A percentile compares a stretch with the other conserved stretches of the same genome.
Conservation (phyloP, 1,284 basidiomycete genomes). For the Tilletia caries region DNA sequence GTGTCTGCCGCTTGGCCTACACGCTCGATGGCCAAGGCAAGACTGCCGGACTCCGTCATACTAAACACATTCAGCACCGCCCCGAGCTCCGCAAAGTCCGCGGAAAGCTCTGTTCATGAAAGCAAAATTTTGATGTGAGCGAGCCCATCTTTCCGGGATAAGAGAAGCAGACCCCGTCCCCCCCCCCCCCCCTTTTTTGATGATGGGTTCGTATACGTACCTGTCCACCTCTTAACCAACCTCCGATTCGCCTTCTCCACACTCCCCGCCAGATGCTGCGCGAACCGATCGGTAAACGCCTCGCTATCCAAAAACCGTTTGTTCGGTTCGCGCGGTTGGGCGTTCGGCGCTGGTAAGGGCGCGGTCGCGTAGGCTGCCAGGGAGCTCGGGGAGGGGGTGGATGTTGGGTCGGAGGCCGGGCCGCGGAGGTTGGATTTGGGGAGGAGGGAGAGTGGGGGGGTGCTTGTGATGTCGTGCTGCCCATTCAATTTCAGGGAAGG, state of each 20-base stretch:
- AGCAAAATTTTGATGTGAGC: conserved; percentile 13
- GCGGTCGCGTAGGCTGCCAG: conserved; percentile 72
- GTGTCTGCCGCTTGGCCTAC: conserved; percentile 92
- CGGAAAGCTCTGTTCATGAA: conserved; percentile 69
- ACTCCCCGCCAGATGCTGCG: conserved; percentile 78
- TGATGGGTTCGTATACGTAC: conserved; percentile 55
- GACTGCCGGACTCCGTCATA: conserved; percentile 70
- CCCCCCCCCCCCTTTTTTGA: too few relatives aligned
- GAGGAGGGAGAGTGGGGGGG: conserved; percentile 76
- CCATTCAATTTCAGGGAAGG: too few relatives aligned
- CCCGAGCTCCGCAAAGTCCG: conserved; percentile 90
- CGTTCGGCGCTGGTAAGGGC: conserved; percentile 64
- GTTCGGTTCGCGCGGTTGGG: conserved; percentile 37
- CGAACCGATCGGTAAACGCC: conserved; percentile 92
- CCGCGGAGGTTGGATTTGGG: conserved; percentile 95
- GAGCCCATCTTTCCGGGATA: too few relatives aligned
- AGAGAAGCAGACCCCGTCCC: too few relatives aligned
- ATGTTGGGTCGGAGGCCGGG: conserved; percentile 80
- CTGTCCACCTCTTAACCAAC: conserved; percentile 87
- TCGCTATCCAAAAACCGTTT: conserved; percentile 88
- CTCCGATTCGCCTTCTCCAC: conserved; percentile 95
- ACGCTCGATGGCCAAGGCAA: conserved; percentile 79
- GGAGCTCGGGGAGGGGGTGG: background rate
- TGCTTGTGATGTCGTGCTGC: conserved; percentile 40
- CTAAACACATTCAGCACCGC: conserved; percentile 94